Percentiles rank a stretch among this genome's conserved stretches.
Conservation (phyloP, 2,329 filamentous ascomycete species). For the Calonectria pseudoturangicola region DNA sequence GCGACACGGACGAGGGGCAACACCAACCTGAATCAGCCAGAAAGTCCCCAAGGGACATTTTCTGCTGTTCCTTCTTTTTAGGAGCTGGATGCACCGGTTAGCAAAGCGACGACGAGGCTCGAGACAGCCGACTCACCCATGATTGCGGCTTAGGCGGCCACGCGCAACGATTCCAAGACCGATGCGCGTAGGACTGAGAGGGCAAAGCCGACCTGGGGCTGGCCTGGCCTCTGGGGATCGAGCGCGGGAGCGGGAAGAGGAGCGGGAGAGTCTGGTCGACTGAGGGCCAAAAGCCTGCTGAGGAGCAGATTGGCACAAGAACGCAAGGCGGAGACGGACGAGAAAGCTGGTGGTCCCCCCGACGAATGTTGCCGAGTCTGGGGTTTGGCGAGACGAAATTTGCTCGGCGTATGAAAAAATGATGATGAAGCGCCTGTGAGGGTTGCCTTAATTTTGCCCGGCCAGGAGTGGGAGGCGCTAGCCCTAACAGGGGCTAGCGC, state of each 20-base stretch:
- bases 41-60: slow-evolving; percentile 98
- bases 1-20: slow-evolving; percentile 54
- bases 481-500: slow-evolving; percentile 51
- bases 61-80: slow-evolving; percentile 94
- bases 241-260: slow-evolving; percentile 38
- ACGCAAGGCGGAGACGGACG: slow-evolving; percentile 47
- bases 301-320: slow-evolving; percentile 38
- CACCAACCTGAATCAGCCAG: slow-evolving; percentile 90
- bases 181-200: slow-evolving; percentile 62
- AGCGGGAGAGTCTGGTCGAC: slow-evolving; percentile 35
- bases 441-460: slow-evolving; percentile 67
- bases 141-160: slow-evolving; percentile 72
- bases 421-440: slow-evolving; percentile 61
- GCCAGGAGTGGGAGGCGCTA: slow-evolving; percentile 65
- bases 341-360: slow-evolving; percentile 57
- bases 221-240: slow-evolving; percentile 50
- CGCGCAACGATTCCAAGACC: slow-evolving; percentile 67
- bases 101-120: slow-evolving; percentile 25
- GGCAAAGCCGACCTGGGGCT: slow-evolving; percentile 56
- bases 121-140: slow-evolving; percentile 70
- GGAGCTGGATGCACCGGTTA: slow-evolving; percentile 77
- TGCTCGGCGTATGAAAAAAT: slow-evolving; percentile 64
- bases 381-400: slow-evolving; percentile 66
- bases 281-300: slow-evolving; percentile 15
- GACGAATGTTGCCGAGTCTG: slow-evolving; percentile 64